Evolutionary conservation across 2,329 filamentous ascomycete genomes (phyloP), one percentile per base, ranked within the genome.

Genomic region (Aspergillus sp.): DNA sequence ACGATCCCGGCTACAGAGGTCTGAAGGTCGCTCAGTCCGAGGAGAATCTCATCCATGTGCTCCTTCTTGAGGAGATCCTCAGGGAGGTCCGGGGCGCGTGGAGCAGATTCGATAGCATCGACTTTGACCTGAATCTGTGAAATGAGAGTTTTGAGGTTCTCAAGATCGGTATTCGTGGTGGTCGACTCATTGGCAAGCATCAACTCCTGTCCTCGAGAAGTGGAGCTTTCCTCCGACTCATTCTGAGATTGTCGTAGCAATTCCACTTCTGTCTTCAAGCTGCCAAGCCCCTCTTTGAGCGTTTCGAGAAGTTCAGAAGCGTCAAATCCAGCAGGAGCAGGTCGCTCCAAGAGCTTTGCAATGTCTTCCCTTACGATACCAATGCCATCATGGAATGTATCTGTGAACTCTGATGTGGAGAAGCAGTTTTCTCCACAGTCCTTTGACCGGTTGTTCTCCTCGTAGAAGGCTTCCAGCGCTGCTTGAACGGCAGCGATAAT

Each of bases 221-320:
- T 78, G 7, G 74, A 73, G 1, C 84, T 80, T 22, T 89, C 79
- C 3, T 87, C 85, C n/a, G 69, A 68, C 4, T 79, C 78, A 31
- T 74, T 74, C 46, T 76, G 76, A 23, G 76, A 73, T 25, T 89
- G 87, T n/a, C 91, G 90, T 45, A 97, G 82, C 22, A 84, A 83
- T 60, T 93, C 90, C 66, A 97, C 91, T 53, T 97, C 93, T 2
- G 86, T 84, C 57, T 89, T 88, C 17, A 98, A 84, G 45, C 84
- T 85, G 48, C 90, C 88, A 8, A 98, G 81, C 0, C 93, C 93
- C n/a, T 88, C 85, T 74, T 91, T 96, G 59, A 98, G 83, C 0
- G 91, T 92, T 62, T 97, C 91, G 1, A 97, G 83, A 56, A 97
- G 93, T 76, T 97, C 93, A 66, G 96, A 91, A 62, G 91, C 94